Percentiles rank a stretch among this genome's conserved stretches.
Conservation (phyloP, 2,329 filamentous ascomycete species). For the Didymella arachidicola region DNA sequence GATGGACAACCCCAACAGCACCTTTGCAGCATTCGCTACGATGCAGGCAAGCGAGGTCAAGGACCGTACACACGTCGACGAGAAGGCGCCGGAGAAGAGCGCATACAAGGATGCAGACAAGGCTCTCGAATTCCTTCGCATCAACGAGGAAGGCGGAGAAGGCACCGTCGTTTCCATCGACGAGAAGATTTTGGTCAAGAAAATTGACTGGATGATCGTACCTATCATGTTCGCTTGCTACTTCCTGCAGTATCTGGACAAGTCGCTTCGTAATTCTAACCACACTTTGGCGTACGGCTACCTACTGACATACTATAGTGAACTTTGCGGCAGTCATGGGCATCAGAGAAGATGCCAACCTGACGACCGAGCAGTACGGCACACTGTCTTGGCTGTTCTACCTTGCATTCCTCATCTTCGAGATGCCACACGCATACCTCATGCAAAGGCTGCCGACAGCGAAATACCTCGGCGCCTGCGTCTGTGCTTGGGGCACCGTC, state of each 20-base stretch:
- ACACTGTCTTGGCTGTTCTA: conserved; percentile 50
- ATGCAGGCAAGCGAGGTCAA: conserved; percentile 6
- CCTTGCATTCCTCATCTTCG: conserved; percentile 49
- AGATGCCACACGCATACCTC: conserved; percentile 55
- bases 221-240: conserved; percentile 52
- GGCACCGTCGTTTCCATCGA: conserved; percentile 7
- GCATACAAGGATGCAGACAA: conserved; percentile 31
- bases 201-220: conserved; percentile 54
- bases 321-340: conserved; percentile 56
- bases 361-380: conserved; percentile 49
- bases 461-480: conserved; percentile 59
- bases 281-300: too few species aligned
- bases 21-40: neutral
- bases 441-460: conserved; percentile 63
- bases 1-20: neutral
- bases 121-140: conserved; percentile 33
- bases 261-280: conserved; percentile 49
- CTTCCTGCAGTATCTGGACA: conserved; percentile 53
- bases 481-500: conserved; percentile 58
- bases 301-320: conserved; percentile 24
- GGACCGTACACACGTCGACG: neutral
- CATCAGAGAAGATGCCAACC: conserved; percentile 48
- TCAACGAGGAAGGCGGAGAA: conserved; percentile 23
- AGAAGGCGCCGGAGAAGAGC: conserved; percentile 5
- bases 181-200: conserved; percentile 36